Evolutionary conservation across 768 basidiomycete genomes (phyloP).

Genomic region (Auricularia heimuer): DNA sequence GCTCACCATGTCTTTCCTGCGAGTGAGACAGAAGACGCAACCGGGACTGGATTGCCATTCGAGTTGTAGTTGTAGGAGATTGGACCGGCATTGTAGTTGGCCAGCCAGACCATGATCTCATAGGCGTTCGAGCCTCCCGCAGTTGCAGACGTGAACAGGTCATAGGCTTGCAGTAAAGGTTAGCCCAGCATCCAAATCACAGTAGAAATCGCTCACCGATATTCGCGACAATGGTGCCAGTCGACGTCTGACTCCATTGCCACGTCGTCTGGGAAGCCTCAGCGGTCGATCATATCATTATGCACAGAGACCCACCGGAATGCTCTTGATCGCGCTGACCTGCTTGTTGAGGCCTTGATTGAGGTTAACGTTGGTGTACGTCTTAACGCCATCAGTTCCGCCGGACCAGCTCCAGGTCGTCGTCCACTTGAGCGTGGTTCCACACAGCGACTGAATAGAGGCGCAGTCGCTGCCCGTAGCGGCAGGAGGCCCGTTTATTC

Average conservation of each 20-base stretch:
- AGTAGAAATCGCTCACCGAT: background rate
- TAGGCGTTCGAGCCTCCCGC: conserved; percentile 35
- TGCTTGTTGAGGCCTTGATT: conserved; percentile 38
- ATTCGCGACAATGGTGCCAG: conserved; percentile 38
- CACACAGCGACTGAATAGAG: conserved; percentile 32
- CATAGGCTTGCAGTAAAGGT: conserved; percentile 36
- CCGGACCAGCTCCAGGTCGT: conserved; percentile 47
- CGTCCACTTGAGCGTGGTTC: conserved; percentile 37
- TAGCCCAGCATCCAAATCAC: background rate
- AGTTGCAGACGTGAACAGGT: conserved; percentile 49
- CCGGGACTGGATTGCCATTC: conserved; percentile 36
- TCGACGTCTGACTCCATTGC: conserved; percentile 42
- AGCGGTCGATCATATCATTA: too few relatives aligned
- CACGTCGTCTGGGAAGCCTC: conserved; percentile 34
- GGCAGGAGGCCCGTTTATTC: background rate
- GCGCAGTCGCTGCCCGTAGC: conserved; percentile 40
- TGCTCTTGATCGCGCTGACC: conserved; percentile 42
- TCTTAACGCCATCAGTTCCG: conserved; percentile 41
- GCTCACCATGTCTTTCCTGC: conserved; percentile 42
- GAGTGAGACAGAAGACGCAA: conserved; percentile 34
- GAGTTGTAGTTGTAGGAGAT: conserved; percentile 41
- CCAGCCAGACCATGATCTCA: conserved; percentile 62
- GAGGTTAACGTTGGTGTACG: conserved; percentile 45
- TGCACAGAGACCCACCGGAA: conserved; percentile 34
- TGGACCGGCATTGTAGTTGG: conserved; percentile 45